Base-by-base conservation (phyloP, 208 protist species). In the Crithidia fasciculata region DNA sequence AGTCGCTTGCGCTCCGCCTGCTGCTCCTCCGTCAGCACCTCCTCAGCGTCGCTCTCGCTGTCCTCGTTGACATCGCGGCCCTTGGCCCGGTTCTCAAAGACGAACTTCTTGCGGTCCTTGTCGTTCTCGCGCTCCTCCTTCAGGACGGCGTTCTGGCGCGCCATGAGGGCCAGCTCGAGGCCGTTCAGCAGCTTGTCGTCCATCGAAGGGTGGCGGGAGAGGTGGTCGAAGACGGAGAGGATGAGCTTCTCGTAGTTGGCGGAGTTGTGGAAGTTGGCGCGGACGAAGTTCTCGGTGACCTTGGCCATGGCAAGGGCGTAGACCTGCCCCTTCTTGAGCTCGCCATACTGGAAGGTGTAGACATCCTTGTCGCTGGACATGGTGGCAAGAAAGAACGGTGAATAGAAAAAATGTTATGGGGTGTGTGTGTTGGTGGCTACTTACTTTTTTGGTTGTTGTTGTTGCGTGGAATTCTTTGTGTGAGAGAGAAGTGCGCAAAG, bases 311-410 rank as follows among this genome's bases (percentile, higher is more conserved):
- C 91, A n/a, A 85, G 40, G 52, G 84, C 89, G 12, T 87, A 78
- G 8, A 69, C 65, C 57, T 74, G 68, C 39, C 86, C 86, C 18
- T 67, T 61, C 58, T 85, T 89, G 19, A 90, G 85, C 41, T 95
- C 88, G 56, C 83, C 85, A 72, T 86, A 88, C 83, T 94, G 78
- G 59, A 96, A 96, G 45, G 90, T 92, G 65, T 84, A 90, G 45
- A 76, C 69, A 63, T 96, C 89, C 56, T 74, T 73, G 18, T 78
- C 76, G 15, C 10, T 16, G 18, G 72, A 74, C 78, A 82, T 82
- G 50, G 49, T 72, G 59, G 16, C n/a, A n/a, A 67, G 28, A 59
- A 68, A 45, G 49, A 45, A 43, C 28, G 59, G 10, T 49, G 56
- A 63, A 18, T 43, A 58, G 12, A 10, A 70, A 66, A 43, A 69